phyloP scores from a whole-genome alignment of 352 stramenopile genomes.

The Globisporangium canariense region DNA sequence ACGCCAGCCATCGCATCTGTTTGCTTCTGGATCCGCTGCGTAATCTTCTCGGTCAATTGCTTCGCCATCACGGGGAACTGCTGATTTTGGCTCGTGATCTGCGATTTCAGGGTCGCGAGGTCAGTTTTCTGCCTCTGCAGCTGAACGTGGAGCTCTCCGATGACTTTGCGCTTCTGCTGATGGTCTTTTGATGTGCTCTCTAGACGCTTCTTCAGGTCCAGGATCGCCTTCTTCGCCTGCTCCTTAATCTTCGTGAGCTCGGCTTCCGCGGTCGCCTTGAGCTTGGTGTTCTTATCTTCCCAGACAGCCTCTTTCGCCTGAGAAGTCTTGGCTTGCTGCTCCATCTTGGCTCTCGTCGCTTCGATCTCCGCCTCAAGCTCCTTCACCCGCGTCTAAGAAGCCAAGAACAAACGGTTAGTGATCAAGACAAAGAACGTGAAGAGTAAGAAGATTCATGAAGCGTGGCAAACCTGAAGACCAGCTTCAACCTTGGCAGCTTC shows the following conservation, averaged over 20 bases:
- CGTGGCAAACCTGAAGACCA: conserved; percentile 30
- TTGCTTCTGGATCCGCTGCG: conserved; percentile 66
- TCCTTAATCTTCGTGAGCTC: conserved; percentile 86
- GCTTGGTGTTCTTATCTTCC: conserved; percentile 70
- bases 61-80: conserved; percentile 56
- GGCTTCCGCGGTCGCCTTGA: conserved; percentile 69
- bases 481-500: conserved; percentile 29
- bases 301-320: conserved; percentile 45
- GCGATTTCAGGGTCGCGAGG: conserved; percentile 43
- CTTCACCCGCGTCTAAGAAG: conserved; percentile 32
- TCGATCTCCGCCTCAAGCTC: conserved; percentile 33
- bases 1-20: conserved; percentile 78
- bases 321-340: conserved; percentile 45
- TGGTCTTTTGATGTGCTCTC: conserved; percentile 58
- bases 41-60: conserved; percentile 74
- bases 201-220: conserved; percentile 79
- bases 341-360: conserved; percentile 37
- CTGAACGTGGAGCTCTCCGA: conserved; percentile 38
- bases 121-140: conserved; percentile 58
- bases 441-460: neutral
- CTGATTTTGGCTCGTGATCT: conserved; percentile 50
- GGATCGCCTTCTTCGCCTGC: conserved; percentile 84
- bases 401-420: neutral
- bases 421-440: neutral
- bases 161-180: conserved; percentile 45